These are phyloP conservation scores for Conticribra weissflogii DNA, from an alignment of 108 stramenopile species.

Conservation along the genomic window DNA sequence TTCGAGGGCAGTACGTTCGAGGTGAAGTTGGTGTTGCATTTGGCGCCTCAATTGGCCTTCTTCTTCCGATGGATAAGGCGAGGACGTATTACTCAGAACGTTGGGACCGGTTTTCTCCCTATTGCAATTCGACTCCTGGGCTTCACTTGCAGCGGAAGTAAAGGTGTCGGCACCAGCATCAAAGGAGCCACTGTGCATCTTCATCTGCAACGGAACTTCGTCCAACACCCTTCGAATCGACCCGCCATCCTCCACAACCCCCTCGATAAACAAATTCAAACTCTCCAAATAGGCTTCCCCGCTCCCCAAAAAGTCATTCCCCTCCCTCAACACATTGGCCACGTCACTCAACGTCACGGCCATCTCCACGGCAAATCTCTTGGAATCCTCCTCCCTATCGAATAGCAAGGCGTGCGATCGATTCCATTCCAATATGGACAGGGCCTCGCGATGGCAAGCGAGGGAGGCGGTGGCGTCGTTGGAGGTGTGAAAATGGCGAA, in stretches of 20 bases:
- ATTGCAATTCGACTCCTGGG: too few species aligned
- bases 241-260: conserved; percentile 6
- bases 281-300: conserved; percentile 17
- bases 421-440: conserved; percentile 25
- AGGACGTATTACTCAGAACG: too few species aligned
- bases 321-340: conserved; percentile 6
- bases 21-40: too few species aligned
- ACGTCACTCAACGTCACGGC: conserved; percentile 12
- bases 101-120: too few species aligned
- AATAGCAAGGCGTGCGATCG: conserved; percentile 23
- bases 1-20: too few species aligned
- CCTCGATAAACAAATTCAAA: conserved; percentile 18
- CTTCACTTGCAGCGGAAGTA: too few species aligned
- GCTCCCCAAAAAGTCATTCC: conserved; percentile 24
- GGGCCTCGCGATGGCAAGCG: conserved; percentile 6
- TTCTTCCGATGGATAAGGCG: too few species aligned
- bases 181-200: too few species aligned
- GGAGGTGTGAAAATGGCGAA: background rate
- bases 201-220: too few species aligned
- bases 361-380: conserved; percentile 10
- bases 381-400: background rate
- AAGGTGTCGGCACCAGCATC: too few species aligned
- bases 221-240: background rate
- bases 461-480: background rate
- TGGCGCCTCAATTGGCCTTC: too few species aligned